These are phyloP conservation scores for Penicillium canariense DNA, from an alignment of 495 filamentous ascomycete species.

Conservation along the genomic window DNA sequence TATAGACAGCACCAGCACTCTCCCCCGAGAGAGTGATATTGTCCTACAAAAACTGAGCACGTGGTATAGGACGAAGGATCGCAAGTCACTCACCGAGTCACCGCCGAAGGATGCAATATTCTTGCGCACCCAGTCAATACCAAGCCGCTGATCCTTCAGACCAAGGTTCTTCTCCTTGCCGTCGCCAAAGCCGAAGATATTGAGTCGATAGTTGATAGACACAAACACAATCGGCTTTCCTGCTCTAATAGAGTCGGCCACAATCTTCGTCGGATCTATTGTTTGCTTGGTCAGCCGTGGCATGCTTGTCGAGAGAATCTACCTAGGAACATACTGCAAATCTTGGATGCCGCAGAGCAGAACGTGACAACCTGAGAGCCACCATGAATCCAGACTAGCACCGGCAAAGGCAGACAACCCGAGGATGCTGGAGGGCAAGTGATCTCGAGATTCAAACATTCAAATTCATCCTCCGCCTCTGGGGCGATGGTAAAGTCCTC, in stretches of 20 bases:
- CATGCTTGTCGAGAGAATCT: background rate
- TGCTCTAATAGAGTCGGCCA: constrained; percentile 34
- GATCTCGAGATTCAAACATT: constrained; percentile 46
- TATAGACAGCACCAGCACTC: constrained; percentile 41
- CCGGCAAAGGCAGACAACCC: constrained; percentile 24
- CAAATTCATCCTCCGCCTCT: constrained; percentile 42
- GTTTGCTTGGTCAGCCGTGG: background rate
- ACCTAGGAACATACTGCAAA: constrained; percentile 32
- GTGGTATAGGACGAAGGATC: background rate
- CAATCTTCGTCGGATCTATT: constrained; percentile 33
- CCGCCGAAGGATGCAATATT: constrained; percentile 63
- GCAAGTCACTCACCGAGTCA: constrained; percentile 42
- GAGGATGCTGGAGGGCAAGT: constrained; percentile 29
- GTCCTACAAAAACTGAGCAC: constrained; percentile 12
- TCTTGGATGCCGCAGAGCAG: constrained; percentile 41
- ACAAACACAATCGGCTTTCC: constrained; percentile 57
- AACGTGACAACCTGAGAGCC: constrained; percentile 42
- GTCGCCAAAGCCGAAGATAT: constrained; percentile 63
- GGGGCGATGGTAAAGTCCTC: constrained; percentile 31
- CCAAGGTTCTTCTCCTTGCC: constrained; percentile 54
- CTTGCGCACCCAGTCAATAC: constrained; percentile 58
- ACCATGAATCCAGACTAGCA: constrained; percentile 47
- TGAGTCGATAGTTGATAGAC: constrained; percentile 63
- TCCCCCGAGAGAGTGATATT: constrained; percentile 40
- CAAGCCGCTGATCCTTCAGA: constrained; percentile 64